phyloP scores from a whole-genome alignment of 306 rosid genomes.

The Begonia masoniana region DNA sequence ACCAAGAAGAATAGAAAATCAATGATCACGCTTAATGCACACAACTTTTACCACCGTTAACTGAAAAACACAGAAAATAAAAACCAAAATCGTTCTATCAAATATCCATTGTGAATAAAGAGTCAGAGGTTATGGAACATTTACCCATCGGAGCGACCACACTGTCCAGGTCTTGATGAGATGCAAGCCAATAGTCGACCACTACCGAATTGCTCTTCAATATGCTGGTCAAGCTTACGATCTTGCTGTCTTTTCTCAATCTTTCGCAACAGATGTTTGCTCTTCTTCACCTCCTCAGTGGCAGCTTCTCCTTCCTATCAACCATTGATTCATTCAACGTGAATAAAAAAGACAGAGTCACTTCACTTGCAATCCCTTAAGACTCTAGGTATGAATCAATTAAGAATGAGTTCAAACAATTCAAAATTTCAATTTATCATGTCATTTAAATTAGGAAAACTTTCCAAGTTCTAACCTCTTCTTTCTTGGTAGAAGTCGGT shows the following conservation, averaged over 20 bases:
- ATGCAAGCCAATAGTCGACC: constrained; percentile 41
- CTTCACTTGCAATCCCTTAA: background rate
- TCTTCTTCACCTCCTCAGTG: constrained; percentile 34
- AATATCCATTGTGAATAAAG: background rate
- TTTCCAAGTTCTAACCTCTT: constrained; percentile 19
- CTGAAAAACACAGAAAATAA: too few relatives aligned
- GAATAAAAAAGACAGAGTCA: background rate
- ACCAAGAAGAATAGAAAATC: too few relatives aligned
- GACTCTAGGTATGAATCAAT: too few relatives aligned
- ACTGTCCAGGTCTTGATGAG: constrained; percentile 42
- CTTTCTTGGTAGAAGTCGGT: constrained; percentile 26
- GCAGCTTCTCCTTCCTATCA: constrained; percentile 27
- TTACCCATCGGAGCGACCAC: constrained; percentile 51
- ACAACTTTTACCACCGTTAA: too few relatives aligned
- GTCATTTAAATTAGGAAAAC: too few relatives aligned
- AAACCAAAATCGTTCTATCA: too few relatives aligned
- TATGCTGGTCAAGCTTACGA: constrained; percentile 29
- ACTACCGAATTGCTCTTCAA: constrained; percentile 39
- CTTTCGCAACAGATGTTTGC: constrained; percentile 33
- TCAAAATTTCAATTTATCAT: too few relatives aligned
- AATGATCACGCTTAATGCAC: too few relatives aligned
- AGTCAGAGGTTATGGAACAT: background rate
- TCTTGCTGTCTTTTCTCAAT: constrained; percentile 27
- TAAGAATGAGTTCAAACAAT: too few relatives aligned
- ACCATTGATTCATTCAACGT: background rate